A percentile compares a stretch with the other conserved stretches of the same genome.
Evolutionary conservation across 2,329 filamentous ascomycete species (phyloP).

Genomic region (Sphaerulina populicola): DNA sequence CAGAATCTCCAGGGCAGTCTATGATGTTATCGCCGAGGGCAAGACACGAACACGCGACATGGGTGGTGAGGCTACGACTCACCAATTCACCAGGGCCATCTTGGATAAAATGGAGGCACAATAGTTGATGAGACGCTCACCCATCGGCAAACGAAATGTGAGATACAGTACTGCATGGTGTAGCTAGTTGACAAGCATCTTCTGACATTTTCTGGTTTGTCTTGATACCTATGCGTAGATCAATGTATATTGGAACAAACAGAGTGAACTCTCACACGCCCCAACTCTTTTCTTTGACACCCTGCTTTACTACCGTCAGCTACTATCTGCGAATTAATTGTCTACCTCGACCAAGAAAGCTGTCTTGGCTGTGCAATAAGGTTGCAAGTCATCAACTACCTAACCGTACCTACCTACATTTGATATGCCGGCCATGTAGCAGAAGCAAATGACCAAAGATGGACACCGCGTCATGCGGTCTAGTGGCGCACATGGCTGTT

Average conservation of each 20-base stretch:
- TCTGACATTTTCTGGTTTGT: neutral
- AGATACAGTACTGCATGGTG: neutral
- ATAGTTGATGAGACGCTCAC: constrained; percentile 4
- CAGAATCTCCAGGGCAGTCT: constrained; percentile 85
- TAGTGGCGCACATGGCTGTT: too few species aligned
- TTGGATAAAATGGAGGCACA: constrained; percentile 79
- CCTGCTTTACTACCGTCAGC: too few species aligned
- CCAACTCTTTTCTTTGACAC: neutral
- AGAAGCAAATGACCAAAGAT: too few species aligned
- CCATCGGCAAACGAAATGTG: too few species aligned
- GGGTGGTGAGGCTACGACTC: constrained; percentile 81
- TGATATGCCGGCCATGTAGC: too few species aligned
- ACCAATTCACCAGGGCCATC: constrained; percentile 92
- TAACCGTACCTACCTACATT: too few species aligned
- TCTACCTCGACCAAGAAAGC: too few species aligned
- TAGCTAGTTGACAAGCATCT: neutral
- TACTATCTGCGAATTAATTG: too few species aligned
- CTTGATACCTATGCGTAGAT: neutral
- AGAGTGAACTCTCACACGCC: neutral
- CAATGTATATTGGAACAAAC: neutral
- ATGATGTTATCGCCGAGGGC: constrained; percentile 78
- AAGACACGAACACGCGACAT: constrained; percentile 88
- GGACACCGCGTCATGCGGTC: too few species aligned
- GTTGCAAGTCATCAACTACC: too few species aligned
- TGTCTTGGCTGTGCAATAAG: too few species aligned